Conservation (phyloP, 441 rosid genomes). For the Arabidopsis lyrata region DNA sequence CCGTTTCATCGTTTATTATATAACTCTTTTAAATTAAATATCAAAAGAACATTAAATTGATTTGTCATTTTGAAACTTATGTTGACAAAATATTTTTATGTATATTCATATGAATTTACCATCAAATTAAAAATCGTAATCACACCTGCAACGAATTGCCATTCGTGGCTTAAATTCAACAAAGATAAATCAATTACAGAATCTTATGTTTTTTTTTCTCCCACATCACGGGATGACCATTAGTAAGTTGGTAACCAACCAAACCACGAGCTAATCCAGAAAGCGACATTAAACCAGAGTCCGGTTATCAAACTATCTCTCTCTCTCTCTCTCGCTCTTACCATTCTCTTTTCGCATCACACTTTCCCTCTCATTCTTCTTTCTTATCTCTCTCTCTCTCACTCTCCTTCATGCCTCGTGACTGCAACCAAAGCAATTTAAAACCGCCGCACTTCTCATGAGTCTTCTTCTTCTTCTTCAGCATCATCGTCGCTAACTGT, state of each 20-base stretch:
- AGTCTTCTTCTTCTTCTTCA: constrained; percentile 33
- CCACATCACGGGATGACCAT: not conserved
- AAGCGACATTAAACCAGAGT: constrained; percentile 5
- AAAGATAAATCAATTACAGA: too few relatives aligned
- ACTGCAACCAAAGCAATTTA: constrained; percentile 35
- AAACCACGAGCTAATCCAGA: not conserved
- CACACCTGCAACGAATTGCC: too few relatives aligned
- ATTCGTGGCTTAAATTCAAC: too few relatives aligned
- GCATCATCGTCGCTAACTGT: constrained; percentile 2
- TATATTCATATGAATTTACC: too few relatives aligned
- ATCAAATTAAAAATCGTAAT: too few relatives aligned
- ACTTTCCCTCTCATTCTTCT: constrained; percentile 46
- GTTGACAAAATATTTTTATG: too few relatives aligned
- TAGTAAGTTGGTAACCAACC: constrained; percentile 6
- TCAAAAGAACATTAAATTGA: not conserved
- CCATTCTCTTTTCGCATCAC: constrained; percentile 31
- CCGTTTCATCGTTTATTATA: constrained; percentile 21
- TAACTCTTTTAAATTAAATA: not conserved
- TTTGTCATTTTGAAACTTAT: not conserved
- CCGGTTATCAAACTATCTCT: constrained; percentile 33
- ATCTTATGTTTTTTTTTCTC: not conserved
- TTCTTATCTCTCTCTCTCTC: constrained; percentile 30
- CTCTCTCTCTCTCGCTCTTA: not conserved
- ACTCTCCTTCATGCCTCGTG: constrained; percentile 44
- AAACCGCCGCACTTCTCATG: constrained; percentile 45